These are phyloP conservation scores for Skeletonema potamos DNA, from an alignment of 108 stramenopile species.

Conservation along the genomic window DNA sequence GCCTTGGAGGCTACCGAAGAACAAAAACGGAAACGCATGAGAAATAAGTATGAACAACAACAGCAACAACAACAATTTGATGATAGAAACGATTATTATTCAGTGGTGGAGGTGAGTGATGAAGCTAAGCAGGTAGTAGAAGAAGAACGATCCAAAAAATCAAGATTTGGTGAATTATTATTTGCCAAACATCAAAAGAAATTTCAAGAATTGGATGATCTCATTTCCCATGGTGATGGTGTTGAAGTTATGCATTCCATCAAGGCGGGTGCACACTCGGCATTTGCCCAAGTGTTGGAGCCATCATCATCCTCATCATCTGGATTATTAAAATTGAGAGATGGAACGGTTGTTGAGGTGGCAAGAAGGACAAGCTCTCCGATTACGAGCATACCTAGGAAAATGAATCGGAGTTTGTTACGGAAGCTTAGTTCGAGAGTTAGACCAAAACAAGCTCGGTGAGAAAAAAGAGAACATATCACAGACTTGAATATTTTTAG, in stretches of 20 bases:
- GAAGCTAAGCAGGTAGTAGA: background rate
- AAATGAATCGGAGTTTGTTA: background rate
- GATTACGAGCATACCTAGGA: background rate
- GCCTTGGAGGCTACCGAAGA: conserved; percentile 66
- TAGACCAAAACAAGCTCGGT: background rate
- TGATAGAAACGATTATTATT: background rate
- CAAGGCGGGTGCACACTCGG: conserved; percentile 9
- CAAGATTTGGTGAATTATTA: background rate
- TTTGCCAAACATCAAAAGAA: conserved; percentile 32
- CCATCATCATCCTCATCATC: background rate
- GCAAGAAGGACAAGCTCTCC: background rate
- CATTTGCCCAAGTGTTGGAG: conserved; percentile 36
- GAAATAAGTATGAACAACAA: background rate
- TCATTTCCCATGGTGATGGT: conserved; percentile 29
- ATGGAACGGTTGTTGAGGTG: background rate
- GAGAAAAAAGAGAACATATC: too few relatives aligned
- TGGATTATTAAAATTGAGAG: background rate
- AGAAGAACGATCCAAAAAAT: background rate
- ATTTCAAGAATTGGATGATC: conserved; percentile 36
- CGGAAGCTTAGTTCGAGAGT: background rate
- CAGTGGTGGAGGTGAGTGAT: background rate
- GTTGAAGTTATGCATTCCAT: conserved; percentile 39
- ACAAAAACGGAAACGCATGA: conserved; percentile 40
- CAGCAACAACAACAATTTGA: background rate
- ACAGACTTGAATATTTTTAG: too few relatives aligned